These are phyloP conservation scores for Alternaria angustiovoidea DNA, from an alignment of 2,329 filamentous ascomycete genomes.

Conservation along the genomic window DNA sequence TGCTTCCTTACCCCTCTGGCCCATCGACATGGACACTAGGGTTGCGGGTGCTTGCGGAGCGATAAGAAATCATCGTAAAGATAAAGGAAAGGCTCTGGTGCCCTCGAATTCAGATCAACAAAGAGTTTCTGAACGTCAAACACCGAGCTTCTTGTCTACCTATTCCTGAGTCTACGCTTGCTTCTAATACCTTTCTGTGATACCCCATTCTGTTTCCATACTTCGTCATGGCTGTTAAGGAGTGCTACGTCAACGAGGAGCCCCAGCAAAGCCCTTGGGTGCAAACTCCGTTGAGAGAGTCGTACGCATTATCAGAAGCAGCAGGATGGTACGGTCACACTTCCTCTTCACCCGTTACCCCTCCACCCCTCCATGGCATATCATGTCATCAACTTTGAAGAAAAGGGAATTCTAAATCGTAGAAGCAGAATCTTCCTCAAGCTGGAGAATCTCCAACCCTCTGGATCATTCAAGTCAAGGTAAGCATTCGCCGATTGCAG, in stretches of 20 bases:
- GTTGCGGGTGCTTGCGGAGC: conserved; percentile 33
- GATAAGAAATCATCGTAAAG: conserved; percentile 29
- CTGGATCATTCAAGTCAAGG: conserved; percentile 82
- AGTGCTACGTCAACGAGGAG: conserved; percentile 28
- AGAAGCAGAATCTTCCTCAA: conserved; percentile 81
- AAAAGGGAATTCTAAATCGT: conserved; percentile 50
- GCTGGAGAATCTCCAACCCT: conserved; percentile 84
- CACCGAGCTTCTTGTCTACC: background rate
- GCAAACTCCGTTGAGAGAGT: conserved; percentile 75
- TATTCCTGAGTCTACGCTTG: conserved; percentile 4
- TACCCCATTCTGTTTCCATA: conserved; percentile 9
- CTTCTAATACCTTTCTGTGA: conserved; percentile 16
- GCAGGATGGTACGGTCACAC: conserved; percentile 72
- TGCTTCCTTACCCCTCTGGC: conserved; percentile 22
- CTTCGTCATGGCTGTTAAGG: conserved; percentile 37
- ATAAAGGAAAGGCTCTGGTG: conserved; percentile 21
- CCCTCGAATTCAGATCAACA: conserved; percentile 3
- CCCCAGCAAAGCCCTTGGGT: conserved; percentile 64
- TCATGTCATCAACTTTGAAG: conserved; percentile 10
- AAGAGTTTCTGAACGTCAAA: conserved; percentile 1
- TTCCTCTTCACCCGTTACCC: conserved; percentile 13
- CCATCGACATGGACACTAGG: conserved; percentile 19
- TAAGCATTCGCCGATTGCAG: conserved; percentile 25
- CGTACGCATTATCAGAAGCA: conserved; percentile 69
- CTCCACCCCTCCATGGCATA: background rate